phyloP scores from a whole-genome alignment of 805 yeast species.

The Barnettozyma siamensis region DNA sequence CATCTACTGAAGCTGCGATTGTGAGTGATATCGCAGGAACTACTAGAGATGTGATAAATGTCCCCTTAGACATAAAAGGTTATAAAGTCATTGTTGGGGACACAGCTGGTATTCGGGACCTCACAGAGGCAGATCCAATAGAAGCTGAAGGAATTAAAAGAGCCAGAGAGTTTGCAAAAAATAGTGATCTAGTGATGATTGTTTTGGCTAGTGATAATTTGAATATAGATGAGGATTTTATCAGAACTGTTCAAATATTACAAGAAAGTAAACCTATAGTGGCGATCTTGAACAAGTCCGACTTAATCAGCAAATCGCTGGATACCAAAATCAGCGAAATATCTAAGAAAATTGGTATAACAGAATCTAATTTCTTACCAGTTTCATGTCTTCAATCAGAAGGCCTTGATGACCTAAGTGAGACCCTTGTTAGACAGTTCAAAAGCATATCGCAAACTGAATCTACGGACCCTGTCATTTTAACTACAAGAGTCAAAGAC shows the following conservation, averaged over 20 bases:
- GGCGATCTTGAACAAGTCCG: slow-evolving; percentile 56
- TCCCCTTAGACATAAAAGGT: slow-evolving; percentile 77
- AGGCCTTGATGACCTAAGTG: slow-evolving; percentile 50
- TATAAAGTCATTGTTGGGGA: slow-evolving; percentile 81
- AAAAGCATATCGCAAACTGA: slow-evolving; percentile 43
- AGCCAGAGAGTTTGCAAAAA: slow-evolving; percentile 54
- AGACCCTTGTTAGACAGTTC: slow-evolving; percentile 40
- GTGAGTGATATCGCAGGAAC: slow-evolving; percentile 93
- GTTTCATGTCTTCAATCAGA: slow-evolving; percentile 57
- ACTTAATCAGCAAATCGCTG: slow-evolving; percentile 32
- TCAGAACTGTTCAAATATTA: slow-evolving; percentile 31
- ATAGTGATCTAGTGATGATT: slow-evolving; percentile 65
- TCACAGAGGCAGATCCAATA: slow-evolving; percentile 44
- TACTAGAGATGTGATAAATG: slow-evolving; percentile 82
- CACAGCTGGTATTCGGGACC: slow-evolving; percentile 81
- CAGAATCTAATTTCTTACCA: slow-evolving; percentile 23
- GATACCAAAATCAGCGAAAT: slow-evolving; percentile 20
- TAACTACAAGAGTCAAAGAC: slow-evolving; percentile 74
- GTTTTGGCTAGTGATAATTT: slow-evolving; percentile 48
- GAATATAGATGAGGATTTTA: slow-evolving; percentile 32
- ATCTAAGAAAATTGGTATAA: slow-evolving; percentile 19
- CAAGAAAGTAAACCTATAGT: slow-evolving; percentile 29
- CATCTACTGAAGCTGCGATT: slow-evolving; percentile 78
- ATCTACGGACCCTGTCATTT: slow-evolving; percentile 57
- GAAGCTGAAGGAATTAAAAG: slow-evolving; percentile 79